These are phyloP conservation scores for Paraconiothyrium sp. DNA, from an alignment of 2,329 filamentous ascomycete genomes.

Conservation along the genomic window DNA sequence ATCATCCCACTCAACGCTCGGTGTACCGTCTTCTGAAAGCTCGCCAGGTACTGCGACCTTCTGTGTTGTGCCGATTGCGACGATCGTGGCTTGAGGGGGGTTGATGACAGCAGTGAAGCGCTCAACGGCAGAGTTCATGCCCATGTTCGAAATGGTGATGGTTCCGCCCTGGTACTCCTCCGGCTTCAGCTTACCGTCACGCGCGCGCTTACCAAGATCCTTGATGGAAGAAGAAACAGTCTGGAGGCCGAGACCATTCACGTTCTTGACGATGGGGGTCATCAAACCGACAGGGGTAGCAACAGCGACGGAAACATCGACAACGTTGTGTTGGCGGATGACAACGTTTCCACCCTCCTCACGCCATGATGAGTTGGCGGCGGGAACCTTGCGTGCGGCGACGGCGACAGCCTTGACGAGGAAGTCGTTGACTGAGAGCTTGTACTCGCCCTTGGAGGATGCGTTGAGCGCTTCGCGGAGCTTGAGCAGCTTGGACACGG, in stretches of 20 bases:
- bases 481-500: constrained; percentile 94
- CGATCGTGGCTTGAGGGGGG: constrained; percentile 94
- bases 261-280: constrained; percentile 94
- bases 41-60: constrained; percentile 93
- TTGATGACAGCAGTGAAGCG: constrained; percentile 99
- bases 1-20: constrained; percentile 86
- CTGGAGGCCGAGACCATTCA: constrained; percentile 85
- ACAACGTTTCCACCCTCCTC: constrained; percentile 77
- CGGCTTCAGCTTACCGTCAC: constrained; percentile 98
- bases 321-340: constrained; percentile 92
- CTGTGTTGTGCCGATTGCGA: constrained; percentile 92
- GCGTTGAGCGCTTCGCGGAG: constrained; percentile 93
- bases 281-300: constrained; percentile 93
- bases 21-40: constrained; percentile 77
- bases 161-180: constrained; percentile 99
- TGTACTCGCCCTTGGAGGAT: constrained; percentile 90
- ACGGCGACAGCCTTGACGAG: constrained; percentile 93
- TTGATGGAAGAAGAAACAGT: constrained; percentile 90
- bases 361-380: constrained; percentile 94
- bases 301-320: constrained; percentile 95
- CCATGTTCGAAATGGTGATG: constrained; percentile 99
- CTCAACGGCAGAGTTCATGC: constrained; percentile 97
- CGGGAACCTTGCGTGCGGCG: constrained; percentile 91
- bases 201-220: constrained; percentile 94
- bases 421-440: constrained; percentile 99